Base-by-base conservation (phyloP, 495 filamentous ascomycete genomes). In the Neurospora terricola region DNA sequence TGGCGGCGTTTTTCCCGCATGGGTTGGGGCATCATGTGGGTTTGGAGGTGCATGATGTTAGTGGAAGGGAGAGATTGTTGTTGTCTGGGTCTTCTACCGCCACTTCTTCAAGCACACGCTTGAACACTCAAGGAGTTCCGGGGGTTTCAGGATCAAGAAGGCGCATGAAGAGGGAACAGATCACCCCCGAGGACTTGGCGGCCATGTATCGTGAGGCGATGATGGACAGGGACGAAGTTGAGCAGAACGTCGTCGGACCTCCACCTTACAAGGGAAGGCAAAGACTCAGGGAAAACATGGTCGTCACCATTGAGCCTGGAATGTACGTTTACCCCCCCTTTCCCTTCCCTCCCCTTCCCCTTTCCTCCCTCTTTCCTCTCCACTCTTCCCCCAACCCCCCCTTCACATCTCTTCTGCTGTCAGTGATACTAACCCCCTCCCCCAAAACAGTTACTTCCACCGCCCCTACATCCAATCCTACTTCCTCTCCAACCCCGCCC, bases 11-110 rank as follows among this genome's bases (percentile, higher is more conserved):
- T 82, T 96, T 97, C 82, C 94, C 95, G 3, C 95, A 98, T 80
- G 95, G 95, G 2, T 84, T 95, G 16, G 93, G 93, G 12, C 94
- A 98, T 80, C 93, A 97, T 79, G 84, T 97, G 40, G 95, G 95
- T 0, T 86, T 98, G 18, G 95, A 98, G 80, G 91, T 93, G 45
- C 95, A 98, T 77, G 95, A 98, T 82, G 90, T 92, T 7, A 76
- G 71, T n/a, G 80, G 80, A 36, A 6, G 48, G 3, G 73, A 78
- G 71, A 73, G 70, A 59, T 45, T 82, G 71, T 45, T 84, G 38
- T 10, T 76, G 14, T 37, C 45, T 69, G 38, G 23, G 2, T 48
- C n/a, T 48, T 48, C n/a, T 48, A 5, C 42, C 18, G 42, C n/a
- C 11, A 21, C 42, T 48, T 48, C 45, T 54, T 54, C 43, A 38